Evolutionary conservation across 352 stramenopile genomes (phyloP).

Genomic region (Elongisporangium undulatum): DNA sequence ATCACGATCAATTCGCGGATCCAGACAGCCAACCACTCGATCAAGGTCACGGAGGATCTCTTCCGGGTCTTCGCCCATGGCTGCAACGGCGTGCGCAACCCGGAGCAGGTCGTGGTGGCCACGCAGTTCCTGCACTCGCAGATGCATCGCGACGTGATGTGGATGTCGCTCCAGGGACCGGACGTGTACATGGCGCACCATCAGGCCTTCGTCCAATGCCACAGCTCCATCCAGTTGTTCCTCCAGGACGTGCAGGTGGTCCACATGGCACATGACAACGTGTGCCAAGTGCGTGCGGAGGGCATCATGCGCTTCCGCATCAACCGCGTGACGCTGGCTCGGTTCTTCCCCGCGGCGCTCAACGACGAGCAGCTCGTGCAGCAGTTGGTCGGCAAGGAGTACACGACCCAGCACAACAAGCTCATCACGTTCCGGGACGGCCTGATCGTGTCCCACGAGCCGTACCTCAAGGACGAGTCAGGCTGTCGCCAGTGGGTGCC

Average conservation of each 20-base stretch:
- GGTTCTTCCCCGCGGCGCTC: conserved; percentile 44
- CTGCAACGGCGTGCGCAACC: conserved; percentile 18
- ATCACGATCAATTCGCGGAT: conserved; percentile 19
- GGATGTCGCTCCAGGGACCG: conserved; percentile 49
- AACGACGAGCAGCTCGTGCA: conserved; percentile 47
- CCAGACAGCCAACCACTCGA: conserved; percentile 26
- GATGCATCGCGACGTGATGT: conserved; percentile 40
- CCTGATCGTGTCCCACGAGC: conserved; percentile 53
- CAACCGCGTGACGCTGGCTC: conserved; percentile 37
- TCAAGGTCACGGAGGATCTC: conserved; percentile 29
- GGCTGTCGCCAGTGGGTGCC: conserved; percentile 43
- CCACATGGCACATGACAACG: conserved; percentile 6
- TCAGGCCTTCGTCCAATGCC: conserved; percentile 19
- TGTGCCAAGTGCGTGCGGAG: conserved; percentile 38
- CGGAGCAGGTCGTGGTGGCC: conserved; percentile 12
- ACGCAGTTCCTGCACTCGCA: conserved; percentile 31
- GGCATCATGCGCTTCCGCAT: conserved; percentile 33
- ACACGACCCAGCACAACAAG: conserved; percentile 62
- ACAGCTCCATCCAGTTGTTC: conserved; percentile 26
- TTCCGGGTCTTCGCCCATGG: conserved; percentile 44
- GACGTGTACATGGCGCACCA: conserved; percentile 47
- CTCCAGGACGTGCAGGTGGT: conserved; percentile 21
- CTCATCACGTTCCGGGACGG: conserved; percentile 53
- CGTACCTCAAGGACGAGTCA: conserved; percentile 37
- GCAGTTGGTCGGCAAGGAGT: conserved; percentile 50